Evolutionary conservation across 768 basidiomycete genomes (phyloP), one percentile per base, ranked within the genome.

Genomic region (Rhodosporidiobolus odoratus): DNA sequence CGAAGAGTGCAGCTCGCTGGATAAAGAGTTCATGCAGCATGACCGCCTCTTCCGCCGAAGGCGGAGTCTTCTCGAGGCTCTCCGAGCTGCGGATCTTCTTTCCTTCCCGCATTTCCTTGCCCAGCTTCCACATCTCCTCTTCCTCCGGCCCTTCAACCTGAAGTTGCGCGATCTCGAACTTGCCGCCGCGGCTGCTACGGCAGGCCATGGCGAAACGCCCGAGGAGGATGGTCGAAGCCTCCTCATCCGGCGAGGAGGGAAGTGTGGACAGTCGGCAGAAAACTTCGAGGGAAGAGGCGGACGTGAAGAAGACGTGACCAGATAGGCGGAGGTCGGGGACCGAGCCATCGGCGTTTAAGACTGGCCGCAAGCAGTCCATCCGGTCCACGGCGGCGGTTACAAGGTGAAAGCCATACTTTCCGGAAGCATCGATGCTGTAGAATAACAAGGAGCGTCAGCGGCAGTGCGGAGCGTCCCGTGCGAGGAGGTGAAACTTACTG

Each of bases 131-230:
- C 59, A 77, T 56, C 38, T 63, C 71, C 53, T 58, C 43, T 58
- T 76, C 75, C 41, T 75, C 76, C 9, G 53, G 58, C 0, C 71
- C 69, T 8, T 71, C 69, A 16, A 74, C 73, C 37, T 58, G n/a
- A 4, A 77, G 54, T 57, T 71, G 15, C 4, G 76, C 65, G 1
- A 76, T 68, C 16, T 45, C 6, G 38, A 61, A 56, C 57, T 76
- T 73, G 27, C 70, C 72, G 13, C 76, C 76, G 17, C 57, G 43
- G 17, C 35, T 30, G 53, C 54, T 52, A 1, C 76, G 64, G 27
- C 75, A 75, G 8, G 75, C 76, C 76, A 77, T 77, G 9, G 75
- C 71, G 65, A 77, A 77, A 5, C 76, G 62, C 0, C 75, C 76
- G 34, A 75, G 35, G 17, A 77, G 43, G 61, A 76, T 71, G 30